phyloP scores from a whole-genome alignment of 352 stramenopile genomes.

The Saprolegnia diclina region DNA sequence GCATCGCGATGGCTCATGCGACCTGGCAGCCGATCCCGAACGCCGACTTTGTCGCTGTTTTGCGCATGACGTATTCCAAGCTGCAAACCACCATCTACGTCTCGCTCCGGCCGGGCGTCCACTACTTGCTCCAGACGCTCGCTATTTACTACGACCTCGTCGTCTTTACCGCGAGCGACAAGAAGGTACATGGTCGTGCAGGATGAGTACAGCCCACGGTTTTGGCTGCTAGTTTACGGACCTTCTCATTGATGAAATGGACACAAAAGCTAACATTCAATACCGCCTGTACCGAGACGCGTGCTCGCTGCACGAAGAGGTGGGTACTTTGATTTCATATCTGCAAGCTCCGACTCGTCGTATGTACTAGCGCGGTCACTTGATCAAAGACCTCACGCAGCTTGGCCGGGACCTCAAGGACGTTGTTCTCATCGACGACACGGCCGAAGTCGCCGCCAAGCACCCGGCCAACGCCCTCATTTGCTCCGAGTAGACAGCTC shows the following conservation, averaged over 20 bases:
- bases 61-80: conserved; percentile 15
- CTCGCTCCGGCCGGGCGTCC: conserved; percentile 18
- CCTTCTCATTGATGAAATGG: conserved; percentile 14
- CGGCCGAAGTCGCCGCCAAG: neutral
- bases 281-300: conserved; percentile 24
- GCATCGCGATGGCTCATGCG: neutral
- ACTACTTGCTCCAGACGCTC: conserved; percentile 8
- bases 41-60: conserved; percentile 2
- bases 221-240: conserved; percentile 28
- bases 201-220: too few species aligned
- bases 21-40: conserved; percentile 3
- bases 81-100: conserved; percentile 7
- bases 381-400: conserved; percentile 14
- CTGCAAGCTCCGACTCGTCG: too few species aligned
- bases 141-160: conserved; percentile 16
- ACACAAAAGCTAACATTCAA: conserved; percentile 15
- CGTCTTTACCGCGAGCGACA: conserved; percentile 24
- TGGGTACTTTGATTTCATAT: neutral
- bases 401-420: conserved; percentile 7
- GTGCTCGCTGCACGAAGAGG: conserved; percentile 13
- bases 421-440: conserved; percentile 25
- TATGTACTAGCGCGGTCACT: conserved; percentile 3
- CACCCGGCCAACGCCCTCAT: neutral
- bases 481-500: conserved; percentile 16
- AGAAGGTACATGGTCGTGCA: neutral